These are phyloP conservation scores for Phialocephala subalpina DNA, from an alignment of 2,329 filamentous ascomycete genomes.

Conservation along the genomic window DNA sequence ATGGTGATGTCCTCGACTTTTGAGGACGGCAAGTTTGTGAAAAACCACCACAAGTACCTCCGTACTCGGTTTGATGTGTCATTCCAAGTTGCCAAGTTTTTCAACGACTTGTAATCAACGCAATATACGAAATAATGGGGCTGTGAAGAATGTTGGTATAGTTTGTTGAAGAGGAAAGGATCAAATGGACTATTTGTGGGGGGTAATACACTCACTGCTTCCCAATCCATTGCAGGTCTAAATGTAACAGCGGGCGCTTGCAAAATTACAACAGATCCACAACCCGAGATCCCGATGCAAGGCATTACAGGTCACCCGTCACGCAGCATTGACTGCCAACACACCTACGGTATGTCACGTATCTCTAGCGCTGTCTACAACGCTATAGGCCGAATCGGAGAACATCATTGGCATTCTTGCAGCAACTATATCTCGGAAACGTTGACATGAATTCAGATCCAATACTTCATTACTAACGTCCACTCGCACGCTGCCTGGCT, in stretches of 20 bases:
- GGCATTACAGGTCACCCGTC: constrained; percentile 1
- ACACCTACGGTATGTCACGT: background rate
- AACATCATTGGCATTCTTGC: background rate
- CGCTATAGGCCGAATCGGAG: background rate
- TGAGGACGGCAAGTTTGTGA: too few species aligned
- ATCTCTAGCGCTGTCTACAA: background rate
- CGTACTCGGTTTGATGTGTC: too few species aligned
- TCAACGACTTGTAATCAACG: too few species aligned
- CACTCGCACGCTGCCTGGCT: background rate
- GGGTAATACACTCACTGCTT: too few species aligned
- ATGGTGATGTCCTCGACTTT: too few species aligned
- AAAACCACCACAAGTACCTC: too few species aligned
- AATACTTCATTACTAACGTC: background rate
- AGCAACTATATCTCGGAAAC: background rate
- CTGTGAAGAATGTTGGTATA: background rate
- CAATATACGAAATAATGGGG: too few species aligned
- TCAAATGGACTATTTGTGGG: too few species aligned
- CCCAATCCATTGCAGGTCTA: background rate
- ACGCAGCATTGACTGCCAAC: constrained; percentile 1
- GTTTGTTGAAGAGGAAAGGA: background rate
- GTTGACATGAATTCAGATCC: background rate
- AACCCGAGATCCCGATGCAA: constrained; percentile 8
- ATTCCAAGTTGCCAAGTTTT: too few species aligned
- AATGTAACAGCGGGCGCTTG: background rate
- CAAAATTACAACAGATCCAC: background rate